Evolutionary conservation across 1,284 basidiomycete species (phyloP).

Genomic region (Tilletiaria anomala): DNA sequence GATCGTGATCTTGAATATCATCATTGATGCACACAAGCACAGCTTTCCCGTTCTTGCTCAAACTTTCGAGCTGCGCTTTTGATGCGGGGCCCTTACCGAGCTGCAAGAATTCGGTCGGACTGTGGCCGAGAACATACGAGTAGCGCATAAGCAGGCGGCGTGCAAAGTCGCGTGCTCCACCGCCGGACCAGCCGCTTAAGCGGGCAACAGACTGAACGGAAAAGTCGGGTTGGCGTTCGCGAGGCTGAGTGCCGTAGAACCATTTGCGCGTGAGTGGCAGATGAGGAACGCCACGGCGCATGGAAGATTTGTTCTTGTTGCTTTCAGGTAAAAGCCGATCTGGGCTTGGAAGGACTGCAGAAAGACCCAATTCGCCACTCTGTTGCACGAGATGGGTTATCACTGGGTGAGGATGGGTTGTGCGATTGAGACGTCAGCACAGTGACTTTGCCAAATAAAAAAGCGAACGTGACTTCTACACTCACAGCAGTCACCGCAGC

Average conservation of each 20-base stretch:
- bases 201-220: slow-evolving; percentile 6
- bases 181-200: slow-evolving; percentile 6
- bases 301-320: not conserved
- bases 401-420: slow-evolving; percentile 2
- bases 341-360: slow-evolving; percentile 9
- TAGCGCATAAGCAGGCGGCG: slow-evolving; percentile 13
- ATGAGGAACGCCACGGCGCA: too few relatives aligned
- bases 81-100: too few relatives aligned
- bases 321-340: slow-evolving; percentile 1
- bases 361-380: slow-evolving; percentile 10
- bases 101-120: slow-evolving; percentile 9
- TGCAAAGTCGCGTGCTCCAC: slow-evolving; percentile 6
- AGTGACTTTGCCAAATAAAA: not conserved
- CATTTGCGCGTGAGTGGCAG: not conserved
- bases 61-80: too few relatives aligned
- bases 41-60: too few relatives aligned
- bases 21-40: too few relatives aligned
- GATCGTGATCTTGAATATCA: too few relatives aligned
- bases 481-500: slow-evolving; percentile 16
- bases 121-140: slow-evolving; percentile 12
- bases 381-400: slow-evolving; percentile 11
- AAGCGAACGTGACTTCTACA: not conserved
- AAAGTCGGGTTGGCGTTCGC: slow-evolving; percentile 9
- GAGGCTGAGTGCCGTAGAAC: not conserved
- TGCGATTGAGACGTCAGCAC: not conserved